Evolutionary conservation across 331 rosid genomes (phyloP), one percentile per base, ranked within the genome.

Genomic region (Spiraea crenata): DNA sequence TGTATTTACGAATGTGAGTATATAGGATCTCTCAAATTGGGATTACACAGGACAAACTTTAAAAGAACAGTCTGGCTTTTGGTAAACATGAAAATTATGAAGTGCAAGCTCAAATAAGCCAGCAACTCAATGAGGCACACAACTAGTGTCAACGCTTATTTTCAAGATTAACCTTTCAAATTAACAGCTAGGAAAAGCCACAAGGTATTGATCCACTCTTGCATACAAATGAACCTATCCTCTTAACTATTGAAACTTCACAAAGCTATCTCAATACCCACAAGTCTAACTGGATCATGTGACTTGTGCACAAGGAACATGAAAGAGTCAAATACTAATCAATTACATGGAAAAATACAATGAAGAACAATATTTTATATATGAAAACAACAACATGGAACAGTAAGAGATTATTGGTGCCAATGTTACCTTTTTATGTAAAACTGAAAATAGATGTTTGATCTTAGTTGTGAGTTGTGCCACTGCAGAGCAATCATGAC

Each of bases 391-490:
- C 67, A 41, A 11, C 15, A 49, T 34, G 14, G 6, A 20, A 35
- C 17, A 19, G 20, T 57, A 50, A 57, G 69, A 14, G 54, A 64
- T 65, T 3, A 20, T 60, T 25, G 47, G 64, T 76, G 69, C 9
- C 41, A 58, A 44, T 31, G 75, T 82, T 56, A 90, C 97, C 99
- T 89, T 93, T 76, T 90, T 91, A 84, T 87, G 99, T 74, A 93
- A 80, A 71, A 80, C 85, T 34, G 85, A 72, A 46, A 96, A 85
- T 58, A 93, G 85, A 83, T 87, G 97, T 76, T 90, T 89, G 74
- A 93, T 90, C 88, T 89, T 93, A 51, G 88, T 87, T 34, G 99
- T 90, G 55, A 91, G 89, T 74, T 77, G 86, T 20, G 96, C 99
- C 80, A 89, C 98, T 93, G 89, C 86, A 85, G 45, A 66, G 5